These are phyloP conservation scores for Botrytis squamosa DNA, from an alignment of 2,329 filamentous ascomycete genomes.

Conservation along the genomic window DNA sequence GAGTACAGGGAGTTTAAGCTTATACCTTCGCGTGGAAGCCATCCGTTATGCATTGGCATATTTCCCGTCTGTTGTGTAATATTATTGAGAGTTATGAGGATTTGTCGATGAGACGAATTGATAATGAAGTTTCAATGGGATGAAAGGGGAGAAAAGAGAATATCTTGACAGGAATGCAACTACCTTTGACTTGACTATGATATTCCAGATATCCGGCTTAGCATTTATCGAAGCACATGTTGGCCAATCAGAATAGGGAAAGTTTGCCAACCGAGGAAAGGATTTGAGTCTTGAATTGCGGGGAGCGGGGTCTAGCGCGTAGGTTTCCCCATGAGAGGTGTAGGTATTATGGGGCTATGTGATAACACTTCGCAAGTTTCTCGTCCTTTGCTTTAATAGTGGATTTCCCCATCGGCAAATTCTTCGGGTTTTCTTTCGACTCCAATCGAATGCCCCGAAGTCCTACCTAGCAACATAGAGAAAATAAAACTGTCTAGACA, in stretches of 20 bases:
- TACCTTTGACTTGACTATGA: background rate
- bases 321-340: background rate
- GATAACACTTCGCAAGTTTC: background rate
- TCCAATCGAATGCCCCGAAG: background rate
- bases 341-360: background rate
- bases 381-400: background rate
- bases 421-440: background rate
- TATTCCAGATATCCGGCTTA: slow-evolving; percentile 7
- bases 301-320: slow-evolving; percentile 11
- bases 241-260: background rate
- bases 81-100: background rate
- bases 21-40: slow-evolving; percentile 53
- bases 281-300: background rate
- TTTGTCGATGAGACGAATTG: background rate
- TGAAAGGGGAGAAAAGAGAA: background rate
- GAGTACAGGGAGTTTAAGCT: background rate
- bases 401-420: background rate
- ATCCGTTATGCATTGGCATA: slow-evolving; percentile 52
- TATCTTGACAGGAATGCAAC: background rate
- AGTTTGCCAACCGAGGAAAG: background rate
- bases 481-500: background rate
- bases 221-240: background rate
- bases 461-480: background rate
- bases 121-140: background rate
- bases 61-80: slow-evolving; percentile 16